Evolutionary conservation across 2,329 filamentous ascomycete species (phyloP), one percentile per base, ranked within the genome.

Genomic region (Colletotrichum destructivum): DNA sequence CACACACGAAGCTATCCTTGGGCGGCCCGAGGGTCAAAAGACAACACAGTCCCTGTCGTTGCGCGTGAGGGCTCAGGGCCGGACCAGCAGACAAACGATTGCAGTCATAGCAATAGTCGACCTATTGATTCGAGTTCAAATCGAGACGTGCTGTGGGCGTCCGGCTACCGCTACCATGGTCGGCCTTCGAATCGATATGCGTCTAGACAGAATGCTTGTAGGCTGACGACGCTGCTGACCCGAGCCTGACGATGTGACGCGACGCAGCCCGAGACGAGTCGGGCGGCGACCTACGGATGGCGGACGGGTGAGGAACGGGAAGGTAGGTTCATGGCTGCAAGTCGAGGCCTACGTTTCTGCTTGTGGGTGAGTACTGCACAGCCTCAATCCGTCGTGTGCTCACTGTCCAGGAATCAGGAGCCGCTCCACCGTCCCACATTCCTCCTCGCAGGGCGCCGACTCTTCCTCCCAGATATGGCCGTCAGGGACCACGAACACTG

Each of bases 371-470:
- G 31, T 44, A 18, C 59, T 71, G 59, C 65, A 71, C 65, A 71
- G 69, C 69, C 66, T 47, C 31, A 44, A 47, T 42, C 42, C 63
- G 52, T 42, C 38, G 69, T 60, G 65, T 69, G 49, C 49, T 49
- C 8, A 35, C 31, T 11, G 31, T 35, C 11, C 31, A 35, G 31
- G 8, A 35, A 35, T 11, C 65, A 55, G 65, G 64, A 49, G 54
- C 52, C 35, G 57, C 59, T 68, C 44, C 57, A 54, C 51, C 13
- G 46, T 60, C 64, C 56, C 57, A 40, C 69, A 69, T 71, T 64
- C 63, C 31, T 59, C 44, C 23, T 68, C n/a, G 44, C 21, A 44
- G 51, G 23, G 38, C 51, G 21, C 16, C 18, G 56, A 42, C 35
- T 55, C 52, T 15, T n/a, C 5, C 51, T 51, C 47, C 63, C 26